These are phyloP conservation scores for Lactifluus subvellereus DNA, from an alignment of 768 basidiomycete genomes.

Conservation along the genomic window DNA sequence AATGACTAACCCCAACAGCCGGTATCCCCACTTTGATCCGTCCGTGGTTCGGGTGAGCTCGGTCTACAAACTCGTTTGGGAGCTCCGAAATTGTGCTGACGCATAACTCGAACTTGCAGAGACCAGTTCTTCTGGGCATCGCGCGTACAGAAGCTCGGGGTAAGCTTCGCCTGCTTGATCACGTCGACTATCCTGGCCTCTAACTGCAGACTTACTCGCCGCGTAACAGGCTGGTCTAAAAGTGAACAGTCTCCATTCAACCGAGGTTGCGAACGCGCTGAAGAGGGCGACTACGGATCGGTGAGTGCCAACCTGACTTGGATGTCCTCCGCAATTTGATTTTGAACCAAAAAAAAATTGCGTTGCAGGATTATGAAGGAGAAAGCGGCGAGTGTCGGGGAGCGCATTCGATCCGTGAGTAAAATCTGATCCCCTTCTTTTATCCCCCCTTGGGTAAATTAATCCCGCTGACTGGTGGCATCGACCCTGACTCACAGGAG, in stretches of 20 bases:
- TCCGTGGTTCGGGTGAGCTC: slow-evolving; percentile 55
- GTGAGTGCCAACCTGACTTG: slow-evolving; percentile 32
- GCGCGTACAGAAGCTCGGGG: slow-evolving; percentile 57
- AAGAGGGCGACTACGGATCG: slow-evolving; percentile 47
- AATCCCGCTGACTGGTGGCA: neutral
- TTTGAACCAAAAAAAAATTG: neutral
- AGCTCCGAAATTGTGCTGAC: slow-evolving; percentile 16
- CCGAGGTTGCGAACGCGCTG: slow-evolving; percentile 50
- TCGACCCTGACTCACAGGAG: slow-evolving; percentile 36
- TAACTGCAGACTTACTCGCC: neutral
- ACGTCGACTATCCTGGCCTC: neutral
- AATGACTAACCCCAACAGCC: slow-evolving; percentile 27
- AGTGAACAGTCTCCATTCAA: slow-evolving; percentile 41
- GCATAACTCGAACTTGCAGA: slow-evolving; percentile 17
- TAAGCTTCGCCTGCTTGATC: slow-evolving; percentile 28
- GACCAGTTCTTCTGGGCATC: slow-evolving; percentile 64
- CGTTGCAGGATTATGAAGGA: slow-evolving; percentile 49
- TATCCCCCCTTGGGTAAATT: neutral
- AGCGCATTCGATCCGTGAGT: slow-evolving; percentile 39
- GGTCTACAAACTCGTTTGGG: neutral
- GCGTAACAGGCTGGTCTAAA: slow-evolving; percentile 42
- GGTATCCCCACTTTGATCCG: slow-evolving; percentile 64
- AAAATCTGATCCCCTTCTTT: neutral
- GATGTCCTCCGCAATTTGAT: neutral
- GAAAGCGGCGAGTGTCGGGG: slow-evolving; percentile 46